Evolutionary conservation across 306 rosid genomes (phyloP), one percentile per base, ranked within the genome.

Genomic region (Argentina anserina): DNA sequence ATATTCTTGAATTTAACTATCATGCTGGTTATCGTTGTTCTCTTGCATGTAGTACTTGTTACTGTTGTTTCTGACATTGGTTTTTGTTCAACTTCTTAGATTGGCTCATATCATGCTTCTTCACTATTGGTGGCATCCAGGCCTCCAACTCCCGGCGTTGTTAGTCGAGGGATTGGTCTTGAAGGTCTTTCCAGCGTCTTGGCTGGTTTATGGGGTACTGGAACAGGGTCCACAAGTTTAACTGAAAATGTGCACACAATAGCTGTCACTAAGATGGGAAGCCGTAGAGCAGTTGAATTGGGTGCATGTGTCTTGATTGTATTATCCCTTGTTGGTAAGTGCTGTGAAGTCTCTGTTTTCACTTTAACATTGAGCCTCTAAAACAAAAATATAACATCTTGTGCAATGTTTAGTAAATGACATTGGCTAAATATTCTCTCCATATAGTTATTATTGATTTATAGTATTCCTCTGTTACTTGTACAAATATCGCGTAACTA

Each of bases 191-290:
- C 96, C 40, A 86, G 99, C 76, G 77, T 95, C 81, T 65, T 95
- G 95, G 99, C 97, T 80, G 99, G 91, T 81, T 86, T 95, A 28
- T 95, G 99, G 99, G 99, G 99, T 67, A 90, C 97, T 60, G 99
- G 97, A 84, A 88, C 96, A 10, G 99, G 96, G 25, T 95, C 96
- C 55, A 82, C 95, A 47, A 91, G 97, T 67, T 80, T 95, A 75
- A 91, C 99, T 23, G 99, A 95, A 87, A 95, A 95, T 76, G 88
- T 91, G 47, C 99, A 95, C 75, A 95, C 99, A 52, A 85, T 95
- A 83, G 99, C 99, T 40, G 97, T 91, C 70, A 91, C 99, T 61
- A 95, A 90, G 92, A 91, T 95, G 97, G 99, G 99, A 85, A 95
- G 99, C 80, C 99, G 97, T 67, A 73, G 86, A 84, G 96, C 97